phyloP scores from a whole-genome alignment of 2,329 filamentous ascomycete genomes.

The Diaporthe eres region DNA sequence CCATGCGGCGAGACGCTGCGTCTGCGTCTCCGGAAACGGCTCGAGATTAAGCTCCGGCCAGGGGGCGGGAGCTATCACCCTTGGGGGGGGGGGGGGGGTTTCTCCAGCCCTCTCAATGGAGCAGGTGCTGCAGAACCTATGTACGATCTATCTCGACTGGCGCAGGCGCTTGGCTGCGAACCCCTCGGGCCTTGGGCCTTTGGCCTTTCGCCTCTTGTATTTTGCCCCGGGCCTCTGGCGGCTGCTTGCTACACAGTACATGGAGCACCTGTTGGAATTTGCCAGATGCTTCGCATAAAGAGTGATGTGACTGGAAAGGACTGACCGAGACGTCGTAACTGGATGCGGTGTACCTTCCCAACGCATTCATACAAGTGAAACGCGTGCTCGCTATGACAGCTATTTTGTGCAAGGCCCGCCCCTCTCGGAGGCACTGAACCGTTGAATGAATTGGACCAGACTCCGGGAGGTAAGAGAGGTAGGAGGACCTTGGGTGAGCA shows the following conservation, averaged over 20 bases:
- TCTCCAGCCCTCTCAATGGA: conserved; percentile 9
- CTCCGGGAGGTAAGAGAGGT: background rate
- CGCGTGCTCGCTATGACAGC: background rate
- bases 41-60: conserved; percentile 17
- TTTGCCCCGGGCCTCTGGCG: too few species aligned
- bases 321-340: background rate
- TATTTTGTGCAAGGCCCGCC: background rate
- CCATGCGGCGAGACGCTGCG: conserved; percentile 38
- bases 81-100: background rate
- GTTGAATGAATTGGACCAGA: background rate
- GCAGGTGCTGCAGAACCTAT: background rate
- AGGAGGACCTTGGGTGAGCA: conserved; percentile 19
- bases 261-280: background rate
- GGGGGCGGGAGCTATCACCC: conserved; percentile 23
- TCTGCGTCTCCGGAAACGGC: conserved; percentile 7
- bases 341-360: background rate
- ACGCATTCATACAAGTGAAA: background rate
- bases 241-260: background rate
- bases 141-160: conserved; percentile 11
- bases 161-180: conserved; percentile 28
- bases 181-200: background rate
- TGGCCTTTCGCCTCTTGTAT: background rate
- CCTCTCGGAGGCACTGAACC: conserved; percentile 39
- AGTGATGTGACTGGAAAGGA: background rate
- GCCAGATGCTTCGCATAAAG: background rate